phyloP scores from a whole-genome alignment of 164 flowering plant genomes.

The Dillenia turbinata region DNA sequence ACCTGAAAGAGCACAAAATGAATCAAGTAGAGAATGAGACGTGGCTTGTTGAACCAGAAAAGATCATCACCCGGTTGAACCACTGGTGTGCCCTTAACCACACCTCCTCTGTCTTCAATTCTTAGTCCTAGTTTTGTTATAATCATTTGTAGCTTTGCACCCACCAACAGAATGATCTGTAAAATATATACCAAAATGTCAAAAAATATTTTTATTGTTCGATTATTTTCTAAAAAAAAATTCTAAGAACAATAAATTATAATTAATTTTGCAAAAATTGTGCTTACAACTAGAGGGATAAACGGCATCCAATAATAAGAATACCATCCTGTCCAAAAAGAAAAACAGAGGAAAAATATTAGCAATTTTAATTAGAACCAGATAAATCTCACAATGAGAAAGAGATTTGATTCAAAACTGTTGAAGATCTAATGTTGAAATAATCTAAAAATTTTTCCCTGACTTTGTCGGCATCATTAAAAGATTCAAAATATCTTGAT shows the following conservation, averaged over 20 bases:
- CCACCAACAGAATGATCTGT: slow-evolving; percentile 28
- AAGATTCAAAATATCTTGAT: too few species aligned
- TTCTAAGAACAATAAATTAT: too few species aligned
- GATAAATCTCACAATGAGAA: too few species aligned
- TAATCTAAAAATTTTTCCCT: too few species aligned
- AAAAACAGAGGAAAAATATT: too few species aligned
- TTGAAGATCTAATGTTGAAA: too few species aligned
- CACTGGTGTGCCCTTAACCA: slow-evolving; percentile 49
- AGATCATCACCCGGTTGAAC: slow-evolving; percentile 61
- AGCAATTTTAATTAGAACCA: too few species aligned
- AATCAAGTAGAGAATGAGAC: slow-evolving; percentile 45
- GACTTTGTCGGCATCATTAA: too few species aligned
- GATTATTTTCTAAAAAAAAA: too few species aligned
- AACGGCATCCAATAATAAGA: slow-evolving; percentile 54
- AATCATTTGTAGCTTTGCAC: slow-evolving; percentile 59
- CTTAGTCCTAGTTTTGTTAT: slow-evolving; percentile 51
- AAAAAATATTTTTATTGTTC: too few species aligned
- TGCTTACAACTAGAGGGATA: slow-evolving; percentile 46
- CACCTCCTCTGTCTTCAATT: slow-evolving; percentile 50
- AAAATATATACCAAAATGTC: too few species aligned
- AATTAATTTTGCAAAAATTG: background rate
- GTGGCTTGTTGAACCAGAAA: slow-evolving; percentile 57
- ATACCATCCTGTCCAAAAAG: slow-evolving; percentile 34
- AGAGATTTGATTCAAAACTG: too few species aligned
- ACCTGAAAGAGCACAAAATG: slow-evolving; percentile 56